A percentile compares a stretch with the other conserved stretches of the same genome.
These are phyloP conservation scores for Penicillium sp. DNA, from an alignment of 2,329 filamentous ascomycete genomes.

Conservation along the genomic window DNA sequence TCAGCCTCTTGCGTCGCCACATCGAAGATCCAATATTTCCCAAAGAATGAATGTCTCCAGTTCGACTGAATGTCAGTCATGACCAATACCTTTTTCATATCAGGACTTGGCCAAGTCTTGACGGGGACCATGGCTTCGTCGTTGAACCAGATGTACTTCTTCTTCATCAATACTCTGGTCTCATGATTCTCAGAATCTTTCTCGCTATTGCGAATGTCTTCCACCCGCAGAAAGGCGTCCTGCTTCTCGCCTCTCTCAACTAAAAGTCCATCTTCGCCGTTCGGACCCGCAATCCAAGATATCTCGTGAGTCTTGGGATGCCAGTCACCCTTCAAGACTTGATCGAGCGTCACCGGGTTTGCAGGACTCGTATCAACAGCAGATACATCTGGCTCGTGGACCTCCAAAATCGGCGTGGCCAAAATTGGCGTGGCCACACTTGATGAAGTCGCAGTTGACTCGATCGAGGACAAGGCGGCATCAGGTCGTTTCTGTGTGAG, in stretches of 20 bases:
- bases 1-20: conserved; percentile 74
- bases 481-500: conserved; percentile 36
- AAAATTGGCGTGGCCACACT: background rate
- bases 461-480: conserved; percentile 28
- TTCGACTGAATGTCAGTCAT: conserved; percentile 67
- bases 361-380: conserved; percentile 37
- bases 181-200: conserved; percentile 45
- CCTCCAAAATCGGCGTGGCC: conserved; percentile 17
- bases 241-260: conserved; percentile 61
- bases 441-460: conserved; percentile 1
- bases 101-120: conserved; percentile 69
- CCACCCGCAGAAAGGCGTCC: conserved; percentile 75
- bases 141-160: conserved; percentile 58
- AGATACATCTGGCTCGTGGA: conserved; percentile 30
- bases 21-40: conserved; percentile 86
- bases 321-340: conserved; percentile 42
- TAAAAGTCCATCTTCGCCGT: conserved; percentile 69
- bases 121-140: conserved; percentile 55
- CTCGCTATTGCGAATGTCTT: conserved; percentile 68
- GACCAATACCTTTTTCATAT: conserved; percentile 84
- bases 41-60: conserved; percentile 87
- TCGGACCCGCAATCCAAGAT: conserved; percentile 47
- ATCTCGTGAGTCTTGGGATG: conserved; percentile 39
- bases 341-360: conserved; percentile 43
- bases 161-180: conserved; percentile 71